Evolutionary conservation across 352 stramenopile genomes (phyloP), one percentile per base, ranked within the genome.

Genomic region (Sclerospora graminicola): DNA sequence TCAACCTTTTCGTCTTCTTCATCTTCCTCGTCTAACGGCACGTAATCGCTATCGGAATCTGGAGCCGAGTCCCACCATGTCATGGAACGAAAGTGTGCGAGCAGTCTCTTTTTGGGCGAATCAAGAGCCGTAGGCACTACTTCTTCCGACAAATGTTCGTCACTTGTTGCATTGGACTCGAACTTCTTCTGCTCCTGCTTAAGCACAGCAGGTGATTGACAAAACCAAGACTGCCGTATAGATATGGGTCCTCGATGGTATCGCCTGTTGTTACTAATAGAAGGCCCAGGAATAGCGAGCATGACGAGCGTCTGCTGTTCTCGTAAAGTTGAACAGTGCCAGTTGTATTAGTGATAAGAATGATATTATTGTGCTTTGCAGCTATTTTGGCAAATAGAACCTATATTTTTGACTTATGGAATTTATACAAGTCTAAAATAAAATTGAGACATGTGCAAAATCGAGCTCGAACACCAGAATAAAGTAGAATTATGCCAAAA

Each of bases 41-140:
- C 26, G 28, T 69, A 73, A 18, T 76, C 57, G 18, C 50, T 62
- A 19, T 63, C 43, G 5, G 30, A 32, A 5, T 51, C 57, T 10
- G 65, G 54, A 4, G 65, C 55, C n/a, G n/a, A n/a, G 0, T 64
- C 48, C 0, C 13, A 8, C 8, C 59, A 57, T 8, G 13, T 10
- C 46, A 63, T 41, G 24, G 46, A 24, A 37, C 30, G 45, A 24
- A 70, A 70, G 11, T 37, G 11, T 23, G 40, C 28, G 8, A 31
- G 11, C 31, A 51, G 11, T 1, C 23, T 33, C 33, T 30, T 29
- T 13, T 30, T 38, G 5, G 19, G 18, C 5, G n/a, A n/a, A n/a
- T n/a, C n/a, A n/a, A n/a, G n/a, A n/a, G n/a, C n/a, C n/a, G n/a
- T n/a, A n/a, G n/a, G n/a, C n/a, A n/a, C n/a, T n/a, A 10, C 11